These are phyloP conservation scores for Comarum palustre DNA, from an alignment of 306 rosid species.

Conservation along the genomic window DNA sequence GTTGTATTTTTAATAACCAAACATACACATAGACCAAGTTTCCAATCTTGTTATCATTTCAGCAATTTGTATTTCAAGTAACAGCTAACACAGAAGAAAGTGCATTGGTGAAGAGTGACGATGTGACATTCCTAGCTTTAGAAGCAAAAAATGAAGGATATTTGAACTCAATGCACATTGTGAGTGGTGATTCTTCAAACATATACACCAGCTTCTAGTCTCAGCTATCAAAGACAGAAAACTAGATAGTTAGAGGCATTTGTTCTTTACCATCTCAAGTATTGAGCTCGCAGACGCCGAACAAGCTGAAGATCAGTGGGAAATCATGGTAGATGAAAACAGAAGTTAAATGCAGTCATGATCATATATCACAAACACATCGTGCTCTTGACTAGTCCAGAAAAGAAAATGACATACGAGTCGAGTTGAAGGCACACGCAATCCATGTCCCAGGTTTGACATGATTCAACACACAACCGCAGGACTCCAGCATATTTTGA, in stretches of 20 bases:
- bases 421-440: constrained; percentile 51
- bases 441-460: constrained; percentile 87
- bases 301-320: constrained; percentile 93
- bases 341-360: constrained; percentile 21
- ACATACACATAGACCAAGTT: background rate
- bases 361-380: background rate
- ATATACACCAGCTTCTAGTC: background rate
- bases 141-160: background rate
- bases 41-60: background rate
- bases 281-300: constrained; percentile 83
- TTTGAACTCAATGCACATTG: background rate
- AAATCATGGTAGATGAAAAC: constrained; percentile 28
- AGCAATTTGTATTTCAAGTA: background rate
- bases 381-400: background rate
- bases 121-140: background rate
- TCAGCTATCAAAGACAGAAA: background rate
- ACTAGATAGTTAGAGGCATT: background rate
- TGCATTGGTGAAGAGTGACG: background rate
- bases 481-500: constrained; percentile 42
- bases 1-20: background rate
- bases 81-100: background rate
- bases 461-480: constrained; percentile 64
- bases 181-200: background rate
- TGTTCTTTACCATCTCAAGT: constrained; percentile 81
- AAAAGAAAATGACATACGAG: background rate